Base-by-base conservation (phyloP, 164 flowering plant genomes). In the Buxus sempervirens region DNA sequence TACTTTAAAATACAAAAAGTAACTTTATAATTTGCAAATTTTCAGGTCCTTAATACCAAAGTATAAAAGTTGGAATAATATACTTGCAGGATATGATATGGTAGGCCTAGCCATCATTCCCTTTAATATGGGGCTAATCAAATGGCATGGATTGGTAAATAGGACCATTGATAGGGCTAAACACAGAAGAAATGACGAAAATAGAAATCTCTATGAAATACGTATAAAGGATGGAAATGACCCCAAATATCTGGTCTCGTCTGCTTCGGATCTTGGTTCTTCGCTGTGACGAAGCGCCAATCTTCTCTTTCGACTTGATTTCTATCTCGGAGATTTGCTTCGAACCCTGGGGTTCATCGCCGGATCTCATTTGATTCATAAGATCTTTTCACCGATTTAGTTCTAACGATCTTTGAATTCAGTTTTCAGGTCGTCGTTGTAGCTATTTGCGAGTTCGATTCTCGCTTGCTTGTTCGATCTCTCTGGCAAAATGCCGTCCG, bases 401-500 rank as follows among this genome's bases (percentile, higher is more conserved):
- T 22, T 45, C 15, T 25, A n/a, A 0, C 32, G 71, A 68, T 67
- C 70, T 67, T 59, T 24, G 56, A 48, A 58, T 58, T 26, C 7
- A 26, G n/a, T 24, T 48, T 59, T 22, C 27, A 23, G 54, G 42
- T 67, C 63, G 8, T 19, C 32, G 28, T 55, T 9, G 16, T 48
- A 5, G 54, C 21, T 8, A 26, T 41, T 16, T 41, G 28, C 48
- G 32, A 18, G 36, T 41, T 42, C 25, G n/a, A n/a, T n/a, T n/a
- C n/a, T n/a, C n/a, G n/a, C n/a, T 16, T 41, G 28, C 48, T 21
- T 9, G 36, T 41, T 42, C 25, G 66, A 62, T 63, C 42, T n/a
- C 41, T 49, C 53, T 32, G 36, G 42, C 3, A 78, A 72, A 72
- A 91, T 91, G 97, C 87, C 95, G 75, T 59, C 95, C 5, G 85